These are phyloP conservation scores for Lipomyces kockii DNA, from an alignment of 805 yeast genomes.

Conservation along the genomic window DNA sequence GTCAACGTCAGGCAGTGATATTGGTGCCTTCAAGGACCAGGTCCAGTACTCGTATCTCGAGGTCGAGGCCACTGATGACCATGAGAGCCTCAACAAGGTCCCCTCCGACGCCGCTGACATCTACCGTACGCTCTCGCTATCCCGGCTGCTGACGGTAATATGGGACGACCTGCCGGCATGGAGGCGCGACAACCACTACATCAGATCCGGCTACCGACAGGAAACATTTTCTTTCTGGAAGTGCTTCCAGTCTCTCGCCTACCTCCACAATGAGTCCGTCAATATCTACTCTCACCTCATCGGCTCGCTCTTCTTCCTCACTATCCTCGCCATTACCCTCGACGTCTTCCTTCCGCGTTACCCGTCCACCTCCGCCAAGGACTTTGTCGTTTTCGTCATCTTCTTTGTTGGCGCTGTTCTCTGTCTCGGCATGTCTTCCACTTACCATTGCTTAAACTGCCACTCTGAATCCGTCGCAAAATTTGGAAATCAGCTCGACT, in stretches of 20 bases:
- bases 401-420: conserved; percentile 62
- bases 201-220: conserved; percentile 65
- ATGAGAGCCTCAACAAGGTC: background rate
- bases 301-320: conserved; percentile 39
- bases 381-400: conserved; percentile 56
- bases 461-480: conserved; percentile 62
- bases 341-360: conserved; percentile 39
- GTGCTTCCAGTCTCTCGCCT: conserved; percentile 56
- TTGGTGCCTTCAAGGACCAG: background rate
- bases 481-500: conserved; percentile 72
- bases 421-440: conserved; percentile 67
- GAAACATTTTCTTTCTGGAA: conserved; percentile 55
- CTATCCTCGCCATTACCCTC: conserved; percentile 31
- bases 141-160: conserved; percentile 24
- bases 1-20: background rate
- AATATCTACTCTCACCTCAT: conserved; percentile 70
- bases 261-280: conserved; percentile 71
- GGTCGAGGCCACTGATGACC: background rate
- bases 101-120: conserved; percentile 1
- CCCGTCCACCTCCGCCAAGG: conserved; percentile 47
- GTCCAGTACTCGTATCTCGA: background rate
- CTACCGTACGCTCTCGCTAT: background rate
- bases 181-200: conserved; percentile 76
- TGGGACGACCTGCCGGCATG: conserved; percentile 69
- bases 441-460: conserved; percentile 68